Percentiles rank a stretch among this genome's conserved stretches.
Conservation (phyloP, 1,284 basidiomycete species). For the Golubevia sp. region DNA sequence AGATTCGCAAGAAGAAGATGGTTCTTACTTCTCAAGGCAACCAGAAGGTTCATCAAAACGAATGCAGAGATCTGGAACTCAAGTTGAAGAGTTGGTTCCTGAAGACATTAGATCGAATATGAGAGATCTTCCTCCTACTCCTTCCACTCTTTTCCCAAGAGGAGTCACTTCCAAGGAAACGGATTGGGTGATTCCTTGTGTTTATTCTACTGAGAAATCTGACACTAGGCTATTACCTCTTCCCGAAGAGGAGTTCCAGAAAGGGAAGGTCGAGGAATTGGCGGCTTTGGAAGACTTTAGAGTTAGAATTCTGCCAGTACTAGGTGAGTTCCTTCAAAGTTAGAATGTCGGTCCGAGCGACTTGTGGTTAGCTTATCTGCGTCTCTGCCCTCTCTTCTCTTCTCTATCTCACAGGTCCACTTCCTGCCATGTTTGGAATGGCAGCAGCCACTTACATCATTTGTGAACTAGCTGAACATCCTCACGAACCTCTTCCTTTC, state of each 20-base stretch:
- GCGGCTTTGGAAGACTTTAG: conserved; percentile 92
- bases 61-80: too few relatives aligned
- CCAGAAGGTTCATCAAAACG: too few relatives aligned
- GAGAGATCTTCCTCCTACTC: too few relatives aligned
- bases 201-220: conserved; percentile 93
- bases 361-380: background rate
- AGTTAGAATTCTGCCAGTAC: conserved; percentile 83
- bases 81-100: too few relatives aligned
- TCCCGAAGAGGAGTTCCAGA: conserved; percentile 87
- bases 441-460: conserved; percentile 54
- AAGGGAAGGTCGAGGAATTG: conserved; percentile 86
- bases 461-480: conserved; percentile 48
- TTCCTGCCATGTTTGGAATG: conserved; percentile 59
- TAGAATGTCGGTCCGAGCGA: background rate
- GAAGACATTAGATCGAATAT: too few relatives aligned
- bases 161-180: too few relatives aligned
- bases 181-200: conserved; percentile 60
- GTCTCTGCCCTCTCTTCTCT: background rate
- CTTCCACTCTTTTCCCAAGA: too few relatives aligned
- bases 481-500: conserved; percentile 44
- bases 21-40: too few relatives aligned
- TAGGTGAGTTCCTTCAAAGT: conserved; percentile 68
- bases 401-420: conserved; percentile 14
- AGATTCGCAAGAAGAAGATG: too few relatives aligned
- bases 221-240: conserved; percentile 81